These are phyloP conservation scores for Fusarium mangiferae DNA, from an alignment of 2,329 filamentous ascomycete genomes.

Conservation along the genomic window DNA sequence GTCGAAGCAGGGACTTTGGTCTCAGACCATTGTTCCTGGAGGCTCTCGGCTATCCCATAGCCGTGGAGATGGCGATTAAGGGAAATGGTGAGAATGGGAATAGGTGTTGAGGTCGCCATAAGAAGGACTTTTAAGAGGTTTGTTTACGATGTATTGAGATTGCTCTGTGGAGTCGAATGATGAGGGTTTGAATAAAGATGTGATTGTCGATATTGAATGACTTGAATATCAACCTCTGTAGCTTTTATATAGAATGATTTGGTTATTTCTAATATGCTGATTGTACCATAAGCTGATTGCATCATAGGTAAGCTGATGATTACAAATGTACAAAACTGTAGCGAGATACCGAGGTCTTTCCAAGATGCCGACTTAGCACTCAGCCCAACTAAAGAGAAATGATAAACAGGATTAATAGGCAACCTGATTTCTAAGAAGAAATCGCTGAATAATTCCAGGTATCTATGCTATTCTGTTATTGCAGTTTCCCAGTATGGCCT, in stretches of 20 bases:
- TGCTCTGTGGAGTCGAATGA: no score
- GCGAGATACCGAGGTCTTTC: background rate
- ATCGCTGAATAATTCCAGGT: rapidly evolving
- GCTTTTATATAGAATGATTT: background rate
- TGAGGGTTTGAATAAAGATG: rapidly evolving
- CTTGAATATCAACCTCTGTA: rapidly evolving
- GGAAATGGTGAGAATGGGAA: constrained; percentile 4
- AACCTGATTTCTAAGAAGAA: background rate
- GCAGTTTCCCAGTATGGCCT: rapidly evolving
- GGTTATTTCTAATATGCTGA: rapidly evolving
- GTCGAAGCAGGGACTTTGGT: background rate
- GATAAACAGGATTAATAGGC: rapidly evolving
- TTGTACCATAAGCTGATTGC: rapidly evolving
- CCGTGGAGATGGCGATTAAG: constrained; percentile 10
- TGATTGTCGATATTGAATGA: rapidly evolving
- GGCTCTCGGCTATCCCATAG: background rate
- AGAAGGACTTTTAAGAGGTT: rapidly evolving
- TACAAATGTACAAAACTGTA: background rate
- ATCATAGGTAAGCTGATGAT: background rate
- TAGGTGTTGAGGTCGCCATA: background rate
- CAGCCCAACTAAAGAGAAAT: rapidly evolving
- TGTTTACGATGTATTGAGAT: background rate
- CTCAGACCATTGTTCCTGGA: constrained; percentile 9
- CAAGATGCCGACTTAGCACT: background rate
- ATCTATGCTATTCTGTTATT: rapidly evolving